Percentiles rank a stretch among this genome's conserved stretches.
Conservation (phyloP, 148 eudicot species). For the Rhododendron williamsianum region DNA sequence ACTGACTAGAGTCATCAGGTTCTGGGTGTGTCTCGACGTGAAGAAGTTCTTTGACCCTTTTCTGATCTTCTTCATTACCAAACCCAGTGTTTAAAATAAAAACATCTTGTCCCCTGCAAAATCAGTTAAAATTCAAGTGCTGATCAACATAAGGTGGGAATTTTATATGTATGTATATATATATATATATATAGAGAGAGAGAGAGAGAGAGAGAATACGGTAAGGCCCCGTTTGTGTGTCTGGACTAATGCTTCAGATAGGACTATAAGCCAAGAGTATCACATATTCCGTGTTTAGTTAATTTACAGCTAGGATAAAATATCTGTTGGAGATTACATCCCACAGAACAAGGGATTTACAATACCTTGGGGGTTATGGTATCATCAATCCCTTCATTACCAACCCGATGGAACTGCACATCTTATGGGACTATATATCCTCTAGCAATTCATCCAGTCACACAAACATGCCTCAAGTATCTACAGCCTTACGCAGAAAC, state of each 20-base stretch:
- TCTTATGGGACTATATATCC: not conserved
- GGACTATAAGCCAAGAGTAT: not conserved
- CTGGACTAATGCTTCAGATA: not conserved
- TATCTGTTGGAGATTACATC: not conserved
- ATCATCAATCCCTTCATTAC: not conserved
- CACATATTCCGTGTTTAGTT: not conserved
- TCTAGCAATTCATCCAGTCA: not conserved
- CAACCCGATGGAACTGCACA: not conserved
- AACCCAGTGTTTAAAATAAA: constrained; percentile 61
- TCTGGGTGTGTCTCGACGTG: constrained; percentile 31
- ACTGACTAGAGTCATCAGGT: constrained; percentile 70
- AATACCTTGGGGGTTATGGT: not conserved
- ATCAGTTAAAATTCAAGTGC: not conserved
- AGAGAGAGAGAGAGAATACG: not conserved
- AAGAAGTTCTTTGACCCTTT: constrained; percentile 59
- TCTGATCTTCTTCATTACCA: constrained; percentile 67
- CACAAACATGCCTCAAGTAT: not conserved
- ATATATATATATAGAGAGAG: too few relatives aligned
- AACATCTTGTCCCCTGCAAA: constrained; percentile 71
- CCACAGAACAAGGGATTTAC: not conserved
- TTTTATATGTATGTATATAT: too few relatives aligned
- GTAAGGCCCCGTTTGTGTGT: not conserved
- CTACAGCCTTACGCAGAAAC: constrained; percentile 62
- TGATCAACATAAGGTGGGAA: not conserved
- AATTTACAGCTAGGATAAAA: not conserved